Percentiles rank a stretch among this genome's conserved stretches.
phyloP scores from a whole-genome alignment of 164 flowering plant species.

The Vitis vinifera region ASM3070453v1 NC_081814.1:9063001-9063500 shows the following conservation, averaged over 20 bases:
- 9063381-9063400: not conserved
- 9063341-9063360: too few relatives aligned
- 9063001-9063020: constrained; percentile 76
- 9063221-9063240: constrained; percentile 44
- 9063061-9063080: constrained; percentile 72
- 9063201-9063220: constrained; percentile 88
- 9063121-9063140: constrained; percentile 57
- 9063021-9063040: constrained; percentile 89
- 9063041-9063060: constrained; percentile 84
- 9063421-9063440: constrained; percentile 78
- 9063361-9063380: too few relatives aligned
- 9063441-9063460: constrained; percentile 78
- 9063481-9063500: constrained; percentile 44
- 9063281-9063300: too few relatives aligned
- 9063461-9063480: constrained; percentile 69
- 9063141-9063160: constrained; percentile 41
- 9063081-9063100: constrained; percentile 82
- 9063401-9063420: constrained; percentile 77
- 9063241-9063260: too few relatives aligned
- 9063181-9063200: constrained; percentile 96
- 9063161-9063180: constrained; percentile 60
- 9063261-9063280: too few relatives aligned
- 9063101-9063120: constrained; percentile 93
- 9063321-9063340: constrained; percentile 64
- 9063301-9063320: not conserved